Conservation (phyloP, 164 flowering plant species). For the Saururus chinensis region DNA sequence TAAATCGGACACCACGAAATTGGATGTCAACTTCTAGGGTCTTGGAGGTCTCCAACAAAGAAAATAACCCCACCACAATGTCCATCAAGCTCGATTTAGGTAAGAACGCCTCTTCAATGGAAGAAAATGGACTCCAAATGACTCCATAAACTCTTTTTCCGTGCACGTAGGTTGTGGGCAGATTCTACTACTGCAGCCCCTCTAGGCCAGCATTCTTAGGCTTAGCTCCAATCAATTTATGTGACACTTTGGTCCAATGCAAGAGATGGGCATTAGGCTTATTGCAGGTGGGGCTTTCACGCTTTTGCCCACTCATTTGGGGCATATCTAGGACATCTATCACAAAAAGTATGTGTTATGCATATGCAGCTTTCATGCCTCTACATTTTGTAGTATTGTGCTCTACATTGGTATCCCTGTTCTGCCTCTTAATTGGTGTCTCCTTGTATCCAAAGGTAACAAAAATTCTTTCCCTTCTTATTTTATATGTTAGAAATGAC, state of each 20-base stretch:
- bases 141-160: too few species aligned
- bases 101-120: too few species aligned
- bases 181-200: constrained; percentile 1
- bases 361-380: constrained; percentile 1
- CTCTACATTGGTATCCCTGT: constrained; percentile 9
- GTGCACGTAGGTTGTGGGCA: too few species aligned
- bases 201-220: constrained; percentile 15
- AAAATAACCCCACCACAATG: too few species aligned
- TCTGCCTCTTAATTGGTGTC: constrained; percentile 15
- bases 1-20: too few species aligned
- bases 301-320: constrained; percentile 19
- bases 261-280: constrained; percentile 17
- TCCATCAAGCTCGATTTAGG: too few species aligned
- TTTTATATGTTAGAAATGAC: too few species aligned
- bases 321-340: constrained; percentile 11
- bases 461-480: constrained; percentile 2
- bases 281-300: constrained; percentile 15
- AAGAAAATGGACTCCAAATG: too few species aligned
- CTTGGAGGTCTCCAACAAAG: too few species aligned
- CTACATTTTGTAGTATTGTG: constrained; percentile 1
- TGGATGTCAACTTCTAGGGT: too few species aligned
- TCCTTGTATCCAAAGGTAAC: constrained; percentile 14
- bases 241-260: too few species aligned
- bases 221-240: constrained; percentile 4
- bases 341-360: constrained; percentile 11